Evolutionary conservation across 148 eudicot genomes (phyloP).

Genomic region (Rhododendron ovatum): DNA sequence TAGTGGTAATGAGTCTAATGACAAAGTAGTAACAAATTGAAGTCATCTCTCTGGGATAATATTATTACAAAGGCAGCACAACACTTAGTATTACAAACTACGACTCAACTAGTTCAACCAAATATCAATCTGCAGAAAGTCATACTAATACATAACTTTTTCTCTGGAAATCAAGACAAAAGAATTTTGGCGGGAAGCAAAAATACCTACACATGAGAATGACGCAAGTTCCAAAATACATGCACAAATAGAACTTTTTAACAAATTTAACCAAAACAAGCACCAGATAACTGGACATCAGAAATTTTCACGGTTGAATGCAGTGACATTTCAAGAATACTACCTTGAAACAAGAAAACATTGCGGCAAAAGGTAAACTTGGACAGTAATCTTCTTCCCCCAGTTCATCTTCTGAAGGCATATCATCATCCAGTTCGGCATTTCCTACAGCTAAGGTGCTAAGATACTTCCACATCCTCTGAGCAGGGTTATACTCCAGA

Average conservation of each 20-base stretch:
- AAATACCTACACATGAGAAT: not conserved
- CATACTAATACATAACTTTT: not conserved
- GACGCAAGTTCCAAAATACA: not conserved
- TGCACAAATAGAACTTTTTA: not conserved
- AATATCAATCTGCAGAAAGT: not conserved
- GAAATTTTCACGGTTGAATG: not conserved
- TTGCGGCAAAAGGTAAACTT: constrained; percentile 91
- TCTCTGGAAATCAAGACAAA: not conserved
- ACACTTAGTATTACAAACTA: not conserved
- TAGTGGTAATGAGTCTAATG: not conserved
- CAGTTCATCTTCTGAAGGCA: constrained; percentile 53
- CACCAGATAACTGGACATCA: not conserved
- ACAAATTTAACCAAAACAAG: not conserved
- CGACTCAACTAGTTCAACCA: not conserved
- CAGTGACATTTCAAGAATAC: constrained; percentile 1
- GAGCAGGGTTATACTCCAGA: constrained; percentile 70
- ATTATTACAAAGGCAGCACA: not conserved
- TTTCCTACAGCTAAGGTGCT: constrained; percentile 51
- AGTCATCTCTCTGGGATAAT: not conserved
- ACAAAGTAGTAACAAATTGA: not conserved
- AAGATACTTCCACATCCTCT: constrained; percentile 71
- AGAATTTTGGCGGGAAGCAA: not conserved
- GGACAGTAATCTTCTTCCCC: constrained; percentile 85
- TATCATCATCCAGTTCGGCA: constrained; percentile 34
- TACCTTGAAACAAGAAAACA: constrained; percentile 95